phyloP scores from a whole-genome alignment of 768 basidiomycete species.

The Auricularia heimuer region DNA sequence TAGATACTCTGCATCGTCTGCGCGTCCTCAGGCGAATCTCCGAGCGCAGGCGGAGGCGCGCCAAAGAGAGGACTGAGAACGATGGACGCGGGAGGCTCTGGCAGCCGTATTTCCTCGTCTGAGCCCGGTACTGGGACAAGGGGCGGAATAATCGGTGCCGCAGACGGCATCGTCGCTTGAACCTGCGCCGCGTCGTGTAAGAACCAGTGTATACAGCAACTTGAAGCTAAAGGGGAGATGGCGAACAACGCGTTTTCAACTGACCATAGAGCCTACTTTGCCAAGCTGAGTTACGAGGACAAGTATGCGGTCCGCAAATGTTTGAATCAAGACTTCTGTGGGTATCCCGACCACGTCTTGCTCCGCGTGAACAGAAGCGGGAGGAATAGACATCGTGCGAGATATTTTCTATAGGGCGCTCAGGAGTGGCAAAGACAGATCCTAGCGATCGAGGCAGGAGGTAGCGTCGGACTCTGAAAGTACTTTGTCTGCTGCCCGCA shows the following conservation, averaged over 20 bases:
- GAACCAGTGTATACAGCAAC: too few species aligned
- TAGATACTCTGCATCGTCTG: constrained; percentile 72
- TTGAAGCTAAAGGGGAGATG: neutral
- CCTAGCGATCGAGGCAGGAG: too few species aligned
- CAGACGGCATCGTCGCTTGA: constrained; percentile 66
- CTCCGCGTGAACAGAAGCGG: neutral
- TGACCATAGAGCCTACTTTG: constrained; percentile 81
- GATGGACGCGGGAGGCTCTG: constrained; percentile 60
- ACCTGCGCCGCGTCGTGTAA: constrained; percentile 37
- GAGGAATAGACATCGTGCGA: neutral
- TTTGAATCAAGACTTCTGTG: constrained; percentile 72
- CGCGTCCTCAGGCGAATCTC: constrained; percentile 55
- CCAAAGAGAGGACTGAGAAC: constrained; percentile 74
- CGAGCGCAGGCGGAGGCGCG: constrained; percentile 10
- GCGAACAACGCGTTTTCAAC: constrained; percentile 8
- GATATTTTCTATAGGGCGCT: too few species aligned
- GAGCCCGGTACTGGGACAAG: constrained; percentile 17
- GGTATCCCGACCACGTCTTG: constrained; percentile 42
- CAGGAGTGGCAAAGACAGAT: too few species aligned
- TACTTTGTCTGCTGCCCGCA: too few species aligned
- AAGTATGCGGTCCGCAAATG: constrained; percentile 68
- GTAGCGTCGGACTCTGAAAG: too few species aligned
- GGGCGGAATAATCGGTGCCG: constrained; percentile 39
- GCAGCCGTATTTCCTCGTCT: constrained; percentile 25
- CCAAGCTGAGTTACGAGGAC: constrained; percentile 87